Evolutionary conservation across 2,329 filamentous ascomycete species (phyloP), one percentile per base, ranked within the genome.

Genomic region (Amphichorda felina): DNA sequence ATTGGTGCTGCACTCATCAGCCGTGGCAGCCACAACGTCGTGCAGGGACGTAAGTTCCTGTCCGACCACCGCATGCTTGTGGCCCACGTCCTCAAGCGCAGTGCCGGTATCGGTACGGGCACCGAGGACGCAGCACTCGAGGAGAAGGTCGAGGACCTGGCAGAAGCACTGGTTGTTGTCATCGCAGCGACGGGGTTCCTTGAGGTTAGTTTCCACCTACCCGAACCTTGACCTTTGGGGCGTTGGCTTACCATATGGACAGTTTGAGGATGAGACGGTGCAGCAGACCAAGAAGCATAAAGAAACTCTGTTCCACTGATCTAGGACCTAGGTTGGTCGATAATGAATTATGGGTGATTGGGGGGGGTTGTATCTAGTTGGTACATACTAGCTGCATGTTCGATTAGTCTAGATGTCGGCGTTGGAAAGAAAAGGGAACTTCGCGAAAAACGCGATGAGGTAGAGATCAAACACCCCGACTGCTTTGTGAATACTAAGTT

Each of bases 81-180:
- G 48, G 76, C 91, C 43, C 82, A 87, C 31, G 79, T 94, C 15
- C 83, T 98, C 50, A 98, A 98, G 64, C 72, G 87, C 45, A 84
- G 83, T 46, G 84, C 84, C 0, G 83, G 83, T 33, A 82, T 94
- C 38, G 82, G 82, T 27, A 59, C 53, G 5, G 56, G 56, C 2
- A 56, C 50, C 33, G 51, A 46, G 22, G 55, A 59, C 33, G 50
- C 10, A 16, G 14, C 49, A 27, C 63, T 76, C 25, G 75, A 76
- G 35, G 66, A 77, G 38, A 72, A 75, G 42, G 63, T 94, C 26
- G 71, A 75, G 33, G 85, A 89, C 46, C 59, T 96, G 45, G 84
- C 88, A 5, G 86, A 94, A 54, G 79, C 84, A 32, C 84, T 91
- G 50, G 80, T 89, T 58, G 68, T 91, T 37, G 66, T 96, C 43